Base-by-base conservation (phyloP, 2,329 filamentous ascomycete genomes). In the Endocalyx cinctus region DNA sequence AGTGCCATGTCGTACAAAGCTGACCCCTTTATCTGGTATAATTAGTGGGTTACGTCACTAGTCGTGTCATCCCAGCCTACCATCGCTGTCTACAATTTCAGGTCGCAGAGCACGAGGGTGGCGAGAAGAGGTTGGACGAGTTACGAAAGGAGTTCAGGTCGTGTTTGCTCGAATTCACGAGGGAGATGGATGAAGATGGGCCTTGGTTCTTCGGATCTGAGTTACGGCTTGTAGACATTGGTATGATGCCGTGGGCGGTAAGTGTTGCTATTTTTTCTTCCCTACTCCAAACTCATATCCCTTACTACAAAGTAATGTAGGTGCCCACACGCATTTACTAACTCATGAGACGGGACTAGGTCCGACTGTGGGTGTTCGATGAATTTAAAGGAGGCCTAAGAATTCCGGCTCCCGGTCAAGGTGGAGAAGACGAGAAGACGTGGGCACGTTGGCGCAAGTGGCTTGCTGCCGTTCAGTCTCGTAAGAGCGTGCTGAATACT, bases 341-440 rank as follows among this genome's bases (percentile, higher is more conserved):
- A 19, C 17, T 12, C 11, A 7, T 18, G 15, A 31, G 6, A 7
- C n/a, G 17, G 10, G n/a, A 10, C n/a, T 15, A 37, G 29, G 14
- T 30, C 29, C 60, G 74, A 15, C 48, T 76, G 5, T 79, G 74
- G 72, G 58, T 75, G 3, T 75, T 78, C 45, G 74, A 79, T 40
- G 65, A 74, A 39, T 78, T 71, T 46, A 78, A 79, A 36, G 68
- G 66, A 2, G 72, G 72, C 0, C 40, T 69, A n/a, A 65, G 67
- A 0, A 62, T 78, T 25, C 70, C 70, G 2, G 62, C 53, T 11
- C 52, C 64, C 20, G 70, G 70, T 0, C 29, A 67, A 32, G 67
- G 63, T 3, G 70, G 66, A 1, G 55, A 63, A 8, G 67, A 76
- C 38, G 70, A 74, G 42, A 49, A 45, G 17, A 52, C 63, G 11